Percentiles rank a stretch among this genome's conserved stretches.
Conservation (phyloP, 2,329 filamentous ascomycete species). For the Nothophoma quercina region DNA sequence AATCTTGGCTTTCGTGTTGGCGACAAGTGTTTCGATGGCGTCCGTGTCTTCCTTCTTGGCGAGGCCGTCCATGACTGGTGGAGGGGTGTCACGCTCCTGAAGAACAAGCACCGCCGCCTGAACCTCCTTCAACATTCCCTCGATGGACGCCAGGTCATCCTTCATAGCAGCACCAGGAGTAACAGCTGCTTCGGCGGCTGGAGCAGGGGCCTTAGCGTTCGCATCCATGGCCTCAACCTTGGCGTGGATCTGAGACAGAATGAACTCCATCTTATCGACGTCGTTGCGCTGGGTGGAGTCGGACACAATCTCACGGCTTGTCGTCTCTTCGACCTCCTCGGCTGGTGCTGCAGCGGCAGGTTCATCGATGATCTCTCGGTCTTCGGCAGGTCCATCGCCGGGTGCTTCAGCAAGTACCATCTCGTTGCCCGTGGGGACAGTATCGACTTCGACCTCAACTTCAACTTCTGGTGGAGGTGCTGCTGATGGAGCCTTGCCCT, state of each 20-base stretch:
- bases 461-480: conserved; percentile 38
- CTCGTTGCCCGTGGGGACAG: conserved; percentile 56
- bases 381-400: conserved; percentile 37
- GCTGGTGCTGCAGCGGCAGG: conserved; percentile 52
- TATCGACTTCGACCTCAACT: conserved; percentile 59
- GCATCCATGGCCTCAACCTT: conserved; percentile 82
- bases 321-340: conserved; percentile 40
- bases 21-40: conserved; percentile 87
- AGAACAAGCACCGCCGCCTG: conserved; percentile 61
- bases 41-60: conserved; percentile 85
- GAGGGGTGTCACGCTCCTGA: conserved; percentile 37
- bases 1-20: conserved; percentile 86
- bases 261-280: conserved; percentile 82
- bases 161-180: conserved; percentile 55
- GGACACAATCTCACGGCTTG: conserved; percentile 47
- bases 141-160: conserved; percentile 59
- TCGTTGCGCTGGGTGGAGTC: conserved; percentile 72
- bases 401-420: conserved; percentile 59
- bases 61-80: conserved; percentile 55
- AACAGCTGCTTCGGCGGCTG: conserved; percentile 40
- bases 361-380: conserved; percentile 48
- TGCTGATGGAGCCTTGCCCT: conserved; percentile 45
- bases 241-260: conserved; percentile 81
- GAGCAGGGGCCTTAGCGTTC: conserved; percentile 56
- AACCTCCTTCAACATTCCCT: conserved; percentile 61